A percentile compares a stretch with the other conserved stretches of the same genome.
phyloP scores from a whole-genome alignment of 345 rosid species.

The Noccaea bulbosa region DNA sequence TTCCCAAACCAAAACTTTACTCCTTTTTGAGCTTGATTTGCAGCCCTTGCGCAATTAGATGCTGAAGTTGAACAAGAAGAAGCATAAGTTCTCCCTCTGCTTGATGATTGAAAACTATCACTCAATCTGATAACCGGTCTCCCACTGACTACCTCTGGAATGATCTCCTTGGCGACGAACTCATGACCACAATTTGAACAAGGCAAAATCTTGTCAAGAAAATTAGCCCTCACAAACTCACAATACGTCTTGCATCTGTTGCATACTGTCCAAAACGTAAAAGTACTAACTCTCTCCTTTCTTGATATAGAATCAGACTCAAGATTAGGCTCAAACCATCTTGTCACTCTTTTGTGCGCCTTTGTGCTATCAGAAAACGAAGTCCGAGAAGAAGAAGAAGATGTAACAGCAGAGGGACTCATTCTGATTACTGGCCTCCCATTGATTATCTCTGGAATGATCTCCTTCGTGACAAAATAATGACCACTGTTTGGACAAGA shows the following conservation, averaged over 20 bases:
- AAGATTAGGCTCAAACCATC: background rate
- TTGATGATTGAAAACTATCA: constrained; percentile 10
- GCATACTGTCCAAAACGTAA: constrained; percentile 28
- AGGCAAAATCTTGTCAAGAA: constrained; percentile 12
- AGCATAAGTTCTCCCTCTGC: constrained; percentile 33
- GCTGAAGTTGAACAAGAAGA: constrained; percentile 33
- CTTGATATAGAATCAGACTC: constrained; percentile 2
- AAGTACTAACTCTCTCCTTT: constrained; percentile 27
- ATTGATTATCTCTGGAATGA: background rate
- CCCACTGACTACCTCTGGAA: constrained; percentile 14
- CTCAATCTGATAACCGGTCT: background rate
- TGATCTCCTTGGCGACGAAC: constrained; percentile 6
- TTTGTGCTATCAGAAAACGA: background rate
- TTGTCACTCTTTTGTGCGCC: constrained; percentile 17
- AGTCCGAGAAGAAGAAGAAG: background rate
- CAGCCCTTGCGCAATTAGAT: constrained; percentile 27
- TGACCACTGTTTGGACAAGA: constrained; percentile 66
- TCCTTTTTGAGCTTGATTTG: constrained; percentile 41
- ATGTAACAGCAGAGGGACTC: background rate
- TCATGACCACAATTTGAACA: constrained; percentile 23
- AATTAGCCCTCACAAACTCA: background rate
- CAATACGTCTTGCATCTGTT: constrained; percentile 14
- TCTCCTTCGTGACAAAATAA: constrained; percentile 65
- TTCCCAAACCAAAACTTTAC: constrained; percentile 45
- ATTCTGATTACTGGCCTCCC: constrained; percentile 8